Conservation (phyloP, 2,329 filamentous ascomycete species). For the Podosphaera aphanis region DNA sequence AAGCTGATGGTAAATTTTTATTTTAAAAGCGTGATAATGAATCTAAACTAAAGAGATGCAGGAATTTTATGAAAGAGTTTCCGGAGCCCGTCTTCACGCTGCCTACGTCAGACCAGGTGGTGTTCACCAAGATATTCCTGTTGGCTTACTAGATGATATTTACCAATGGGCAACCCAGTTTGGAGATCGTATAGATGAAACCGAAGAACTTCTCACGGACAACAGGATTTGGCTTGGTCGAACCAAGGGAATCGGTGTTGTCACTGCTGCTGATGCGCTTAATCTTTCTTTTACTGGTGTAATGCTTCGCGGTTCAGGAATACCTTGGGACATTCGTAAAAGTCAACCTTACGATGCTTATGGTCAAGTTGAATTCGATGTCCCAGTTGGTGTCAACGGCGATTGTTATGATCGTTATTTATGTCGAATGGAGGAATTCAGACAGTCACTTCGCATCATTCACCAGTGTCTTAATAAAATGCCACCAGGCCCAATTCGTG, state of each 20-base stretch:
- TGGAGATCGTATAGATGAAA: constrained; percentile 93
- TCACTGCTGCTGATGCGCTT: constrained; percentile 77
- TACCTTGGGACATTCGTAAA: constrained; percentile 93
- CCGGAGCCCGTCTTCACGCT: constrained; percentile 86
- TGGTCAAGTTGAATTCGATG: constrained; percentile 92
- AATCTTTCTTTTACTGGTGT: constrained; percentile 94
- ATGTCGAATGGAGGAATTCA: constrained; percentile 98
- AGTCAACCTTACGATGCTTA: constrained; percentile 94
- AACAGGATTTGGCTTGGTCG: constrained; percentile 98
- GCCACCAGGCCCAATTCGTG: constrained; percentile 77
- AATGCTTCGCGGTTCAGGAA: constrained; percentile 90
- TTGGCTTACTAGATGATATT: constrained; percentile 91
- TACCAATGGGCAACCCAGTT: constrained; percentile 99
- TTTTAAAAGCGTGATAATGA: constrained; percentile 4
- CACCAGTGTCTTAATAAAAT: constrained; percentile 99
- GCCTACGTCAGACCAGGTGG: constrained; percentile 93
- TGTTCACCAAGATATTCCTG: constrained; percentile 81
- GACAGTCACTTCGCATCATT: constrained; percentile 92
- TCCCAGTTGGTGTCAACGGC: constrained; percentile 85
- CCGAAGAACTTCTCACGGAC: constrained; percentile 93
- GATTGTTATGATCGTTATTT: constrained; percentile 99
- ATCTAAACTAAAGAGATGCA: constrained; percentile 19
- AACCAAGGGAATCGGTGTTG: constrained; percentile 75
- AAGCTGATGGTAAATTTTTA: constrained; percentile 67
- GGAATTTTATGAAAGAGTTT: constrained; percentile 99